Base-by-base conservation (phyloP, 106 monocot genomes). In the Dendrobium catenatum region DNA sequence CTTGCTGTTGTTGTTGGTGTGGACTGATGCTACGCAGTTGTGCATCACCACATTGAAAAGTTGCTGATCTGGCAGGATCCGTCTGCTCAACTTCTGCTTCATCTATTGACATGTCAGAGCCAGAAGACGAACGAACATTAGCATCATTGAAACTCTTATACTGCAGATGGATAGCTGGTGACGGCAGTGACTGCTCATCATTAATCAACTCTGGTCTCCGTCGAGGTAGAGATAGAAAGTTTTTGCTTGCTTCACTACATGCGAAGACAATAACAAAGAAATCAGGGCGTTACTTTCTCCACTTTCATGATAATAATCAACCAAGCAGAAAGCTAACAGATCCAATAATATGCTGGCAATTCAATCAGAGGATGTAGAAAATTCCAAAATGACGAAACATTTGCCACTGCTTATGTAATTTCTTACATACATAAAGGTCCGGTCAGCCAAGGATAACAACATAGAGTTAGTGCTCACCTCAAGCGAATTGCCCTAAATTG, bases 91-190 rank as follows among this genome's bases (percentile, higher is more conserved):
- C 67, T 51, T 91, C 89, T 15, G 86, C 80, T 51, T 95, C 98
- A 79, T 99, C 95, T 42, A 99, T 91, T 29, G 98, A 99, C 98
- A 99, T 99, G 79, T 99, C 98, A 43, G 98, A 99, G 61, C 88
- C 79, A 49, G 91, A 91, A 6, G 98, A 99, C 26, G 88, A 82
- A 43, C 88, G 88, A 33, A 93, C 47, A 67, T 89, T 89, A 48
- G 64, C 79, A 83, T 90, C 90, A 68, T 87, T 84, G 24, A 85
- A 85, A n/a, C 70, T 84, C 81, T 95, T 99, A 85, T 80, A 88
- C 61, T 82, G 84, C 42, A 74, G 80, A 74, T 74, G 42, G 43
- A n/a, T 42, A 49, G 20, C 76, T 43, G 55, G 22, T n/a, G 82
- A 78, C 20, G 85, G 40, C 66, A 64, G n/a, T 58, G 84, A 66